Conservation (phyloP, 345 rosid genomes). For the Melaleuca alternifolia region DNA sequence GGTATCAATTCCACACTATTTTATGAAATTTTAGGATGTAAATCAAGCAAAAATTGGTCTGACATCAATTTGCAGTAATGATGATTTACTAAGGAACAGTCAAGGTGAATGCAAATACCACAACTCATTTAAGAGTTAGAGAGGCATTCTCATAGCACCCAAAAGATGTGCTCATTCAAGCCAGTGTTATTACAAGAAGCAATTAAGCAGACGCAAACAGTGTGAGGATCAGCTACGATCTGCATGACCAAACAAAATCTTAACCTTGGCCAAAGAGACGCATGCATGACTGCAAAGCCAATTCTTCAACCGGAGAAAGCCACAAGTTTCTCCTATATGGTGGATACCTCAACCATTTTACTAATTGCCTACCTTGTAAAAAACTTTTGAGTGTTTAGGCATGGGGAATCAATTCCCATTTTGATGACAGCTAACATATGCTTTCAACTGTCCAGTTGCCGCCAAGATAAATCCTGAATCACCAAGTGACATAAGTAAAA, state of each 20-base stretch:
- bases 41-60: neutral
- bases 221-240: neutral
- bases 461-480: conserved; percentile 70
- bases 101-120: neutral
- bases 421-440: conserved; percentile 32
- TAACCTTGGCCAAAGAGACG: neutral
- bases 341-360: neutral
- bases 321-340: neutral
- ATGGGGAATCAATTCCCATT: conserved; percentile 27
- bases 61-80: neutral
- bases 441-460: conserved; percentile 55
- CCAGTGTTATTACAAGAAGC: neutral
- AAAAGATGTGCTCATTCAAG: neutral
- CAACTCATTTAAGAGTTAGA: neutral
- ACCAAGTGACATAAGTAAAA: neutral
- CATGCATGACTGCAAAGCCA: neutral
- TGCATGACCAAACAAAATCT: neutral
- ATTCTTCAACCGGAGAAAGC: neutral
- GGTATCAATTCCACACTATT: neutral
- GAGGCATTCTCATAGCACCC: neutral
- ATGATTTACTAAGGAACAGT: neutral
- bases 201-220: neutral
- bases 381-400: neutral
- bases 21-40: neutral
- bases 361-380: conserved; percentile 6